Evolutionary conservation across 768 basidiomycete genomes (phyloP).

Genomic region (Daedaleopsis sinensis): DNA sequence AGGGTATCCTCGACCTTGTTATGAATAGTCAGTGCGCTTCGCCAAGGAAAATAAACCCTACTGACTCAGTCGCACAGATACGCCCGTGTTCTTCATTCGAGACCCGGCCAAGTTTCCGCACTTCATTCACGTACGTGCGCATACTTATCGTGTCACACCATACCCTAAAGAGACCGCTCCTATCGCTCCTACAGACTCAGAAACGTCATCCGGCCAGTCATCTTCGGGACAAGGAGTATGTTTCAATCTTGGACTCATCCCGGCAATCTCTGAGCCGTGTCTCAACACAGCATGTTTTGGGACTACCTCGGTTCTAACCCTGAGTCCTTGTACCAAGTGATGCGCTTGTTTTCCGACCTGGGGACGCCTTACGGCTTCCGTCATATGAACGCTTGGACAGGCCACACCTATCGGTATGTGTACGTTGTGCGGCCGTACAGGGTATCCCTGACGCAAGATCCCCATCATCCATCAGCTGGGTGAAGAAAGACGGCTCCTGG

Average conservation of each 20-base stretch:
- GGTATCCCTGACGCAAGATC: background rate
- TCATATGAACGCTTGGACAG: constrained; percentile 53
- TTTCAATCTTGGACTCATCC: background rate
- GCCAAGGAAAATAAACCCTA: no score
- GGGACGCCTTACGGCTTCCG: constrained; percentile 56
- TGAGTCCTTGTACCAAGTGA: constrained; percentile 48
- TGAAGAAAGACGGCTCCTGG: constrained; percentile 51
- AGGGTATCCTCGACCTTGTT: constrained; percentile 43
- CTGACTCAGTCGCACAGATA: constrained; percentile 33
- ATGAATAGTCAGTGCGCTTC: constrained; percentile 26
- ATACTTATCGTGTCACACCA: background rate
- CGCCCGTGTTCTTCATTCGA: constrained; percentile 53
- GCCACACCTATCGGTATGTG: constrained; percentile 47
- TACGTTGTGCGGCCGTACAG: background rate
- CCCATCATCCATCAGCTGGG: constrained; percentile 21
- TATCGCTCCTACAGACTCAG: constrained; percentile 43
- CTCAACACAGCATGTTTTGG: constrained; percentile 36
- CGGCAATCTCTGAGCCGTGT: constrained; percentile 1
- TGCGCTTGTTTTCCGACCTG: constrained; percentile 57
- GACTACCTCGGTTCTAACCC: constrained; percentile 53
- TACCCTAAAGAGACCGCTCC: background rate
- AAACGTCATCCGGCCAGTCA: constrained; percentile 56
- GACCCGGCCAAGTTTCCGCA: constrained; percentile 54
- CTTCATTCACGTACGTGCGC: constrained; percentile 36
- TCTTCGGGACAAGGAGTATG: constrained; percentile 41